A percentile compares a stretch with the other conserved stretches of the same genome.
Evolutionary conservation across 1,284 basidiomycete genomes (phyloP).

Genomic region (Tilletia setariae): DNA sequence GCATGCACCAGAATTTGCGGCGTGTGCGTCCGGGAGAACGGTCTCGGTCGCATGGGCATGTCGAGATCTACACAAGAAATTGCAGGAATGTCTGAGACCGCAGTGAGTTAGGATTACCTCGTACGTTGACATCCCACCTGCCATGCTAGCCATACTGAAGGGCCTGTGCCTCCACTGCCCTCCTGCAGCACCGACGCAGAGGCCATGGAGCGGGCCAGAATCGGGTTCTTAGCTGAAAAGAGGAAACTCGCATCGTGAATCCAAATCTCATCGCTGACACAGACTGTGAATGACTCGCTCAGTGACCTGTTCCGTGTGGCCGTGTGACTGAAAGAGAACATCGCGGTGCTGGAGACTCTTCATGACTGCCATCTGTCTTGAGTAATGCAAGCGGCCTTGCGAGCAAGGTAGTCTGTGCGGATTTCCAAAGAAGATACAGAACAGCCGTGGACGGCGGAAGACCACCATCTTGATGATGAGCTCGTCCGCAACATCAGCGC

Average conservation of each 20-base stretch:
- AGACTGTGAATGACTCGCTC: not conserved
- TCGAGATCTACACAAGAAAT: slow-evolving; percentile 65
- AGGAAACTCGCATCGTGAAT: not conserved
- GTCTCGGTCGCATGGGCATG: slow-evolving; percentile 81
- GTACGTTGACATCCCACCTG: too few relatives aligned
- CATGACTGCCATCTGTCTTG: too few relatives aligned
- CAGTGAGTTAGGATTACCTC: slow-evolving; percentile 62
- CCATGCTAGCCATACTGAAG: not conserved
- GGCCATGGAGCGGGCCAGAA: slow-evolving; percentile 14
- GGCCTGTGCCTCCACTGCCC: not conserved
- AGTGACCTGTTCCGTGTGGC: not conserved
- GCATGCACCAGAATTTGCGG: slow-evolving; percentile 68
- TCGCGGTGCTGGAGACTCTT: too few relatives aligned
- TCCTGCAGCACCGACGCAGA: slow-evolving; percentile 14
- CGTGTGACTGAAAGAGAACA: not conserved
- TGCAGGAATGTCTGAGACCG: slow-evolving; percentile 76
- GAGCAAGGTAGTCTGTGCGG: too few relatives aligned
- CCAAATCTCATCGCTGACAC: not conserved
- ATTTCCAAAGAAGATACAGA: too few relatives aligned
- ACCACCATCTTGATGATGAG: not conserved
- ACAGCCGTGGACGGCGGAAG: too few relatives aligned
- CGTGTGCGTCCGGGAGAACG: slow-evolving; percentile 74
- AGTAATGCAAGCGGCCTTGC: too few relatives aligned
- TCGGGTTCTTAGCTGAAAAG: slow-evolving; percentile 9
- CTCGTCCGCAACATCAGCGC: not conserved